phyloP scores from a whole-genome alignment of 2,329 filamentous ascomycete species.

The Sphaerulina populicola region DNA sequence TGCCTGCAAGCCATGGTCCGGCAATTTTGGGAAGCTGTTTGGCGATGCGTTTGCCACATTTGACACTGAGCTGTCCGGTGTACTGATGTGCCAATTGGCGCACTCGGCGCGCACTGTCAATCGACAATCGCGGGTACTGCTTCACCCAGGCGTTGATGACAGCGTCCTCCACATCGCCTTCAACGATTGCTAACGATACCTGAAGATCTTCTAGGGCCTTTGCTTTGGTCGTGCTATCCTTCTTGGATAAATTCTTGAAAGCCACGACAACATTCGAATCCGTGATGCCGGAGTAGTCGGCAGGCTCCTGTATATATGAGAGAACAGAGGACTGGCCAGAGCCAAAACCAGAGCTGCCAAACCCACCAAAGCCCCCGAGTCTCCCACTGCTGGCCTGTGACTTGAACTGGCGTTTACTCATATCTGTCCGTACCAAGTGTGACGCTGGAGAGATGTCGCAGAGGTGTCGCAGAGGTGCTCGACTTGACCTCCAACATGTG shows the following conservation, averaged over 20 bases:
- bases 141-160: slow-evolving; percentile 88
- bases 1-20: slow-evolving; percentile 82
- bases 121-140: slow-evolving; percentile 79
- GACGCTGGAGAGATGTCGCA: neutral
- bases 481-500: neutral
- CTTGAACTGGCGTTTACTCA: slow-evolving; percentile 53
- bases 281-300: slow-evolving; percentile 67
- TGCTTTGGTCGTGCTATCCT: slow-evolving; percentile 82
- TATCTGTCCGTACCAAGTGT: neutral
- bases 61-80: slow-evolving; percentile 54
- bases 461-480: neutral
- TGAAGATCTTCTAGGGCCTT: slow-evolving; percentile 84
- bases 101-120: slow-evolving; percentile 80
- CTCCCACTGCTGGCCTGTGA: slow-evolving; percentile 57
- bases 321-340: slow-evolving; percentile 52
- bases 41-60: slow-evolving; percentile 71
- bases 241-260: slow-evolving; percentile 90
- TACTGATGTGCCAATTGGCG: slow-evolving; percentile 75
- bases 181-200: slow-evolving; percentile 50
- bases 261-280: slow-evolving; percentile 75
- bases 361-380: slow-evolving; percentile 37
- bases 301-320: slow-evolving; percentile 80
- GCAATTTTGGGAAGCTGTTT: slow-evolving; percentile 68
- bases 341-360: slow-evolving; percentile 37
- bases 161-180: slow-evolving; percentile 62